Base-by-base conservation (phyloP, 352 stramenopile species). In the Paralagenidium karlingii region DNA sequence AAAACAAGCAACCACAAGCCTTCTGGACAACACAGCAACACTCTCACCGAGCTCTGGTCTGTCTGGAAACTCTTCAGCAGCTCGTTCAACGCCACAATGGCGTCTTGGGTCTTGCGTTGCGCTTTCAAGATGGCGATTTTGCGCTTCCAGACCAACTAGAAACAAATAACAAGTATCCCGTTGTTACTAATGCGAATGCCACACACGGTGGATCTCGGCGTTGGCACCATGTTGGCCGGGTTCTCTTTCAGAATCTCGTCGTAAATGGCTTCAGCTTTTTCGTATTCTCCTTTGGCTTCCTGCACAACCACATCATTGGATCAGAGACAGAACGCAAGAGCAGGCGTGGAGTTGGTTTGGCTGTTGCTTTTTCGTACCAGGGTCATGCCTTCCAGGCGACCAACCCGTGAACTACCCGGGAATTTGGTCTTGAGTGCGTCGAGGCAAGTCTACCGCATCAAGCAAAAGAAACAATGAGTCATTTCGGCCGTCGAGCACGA, bases 71-170 rank as follows among this genome's bases (percentile, higher is more conserved):
- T 69, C 26, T 60, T 58, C 24, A 83, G 27, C 24, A 70, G 66
- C 18, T 70, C 64, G 43, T 83, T 83, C 11, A 83, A 56, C 27
- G 66, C 62, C 12, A 45, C 36, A 21, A 83, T 53, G 11, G 70
- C 53, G 31, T 83, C 63, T 6, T 58, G 42, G 18, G 63, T 75
- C 43, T 68, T 74, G 40, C 68, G 63, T 50, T 83, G 69, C 13
- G 66, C 69, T 47, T 80, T 79, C 12, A 79, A 55, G 27, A 81
- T 49, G 7, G 69, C 61, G 29, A 83, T 69, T 30, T 80, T 76
- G 38, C 69, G 63, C 51, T 83, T 83, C 8, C 63, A 53, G 29
- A 79, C 60, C 26, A 81, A 41, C 30, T 36, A 36, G 7, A 16
- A 3, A 36, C 19, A 36, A 3, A 36, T 3, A 36, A 41, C 15